Percentiles rank a stretch among this genome's conserved stretches.
Conservation (phyloP, 345 rosid genomes). For the Turnera subulata region DNA sequence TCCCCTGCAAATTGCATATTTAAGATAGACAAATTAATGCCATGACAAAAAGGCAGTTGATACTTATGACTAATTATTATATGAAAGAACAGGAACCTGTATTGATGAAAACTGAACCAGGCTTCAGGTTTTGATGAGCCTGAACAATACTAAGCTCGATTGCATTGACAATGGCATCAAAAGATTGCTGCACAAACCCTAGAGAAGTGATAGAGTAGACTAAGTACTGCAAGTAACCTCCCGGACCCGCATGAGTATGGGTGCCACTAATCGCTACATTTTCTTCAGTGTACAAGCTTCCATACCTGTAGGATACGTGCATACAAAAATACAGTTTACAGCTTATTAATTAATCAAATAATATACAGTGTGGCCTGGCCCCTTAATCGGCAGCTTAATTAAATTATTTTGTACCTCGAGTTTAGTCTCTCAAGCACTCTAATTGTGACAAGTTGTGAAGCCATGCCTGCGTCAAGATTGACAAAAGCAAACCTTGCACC, state of each 20-base stretch:
- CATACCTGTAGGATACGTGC: slow-evolving; percentile 31
- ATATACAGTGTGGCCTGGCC: too few species aligned
- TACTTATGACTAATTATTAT: background rate
- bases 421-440: slow-evolving; percentile 42
- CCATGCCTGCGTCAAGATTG: slow-evolving; percentile 61
- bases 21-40: background rate
- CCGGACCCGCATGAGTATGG: slow-evolving; percentile 60
- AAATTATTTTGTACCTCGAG: slow-evolving; percentile 22
- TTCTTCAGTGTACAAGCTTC: slow-evolving; percentile 48
- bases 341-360: background rate
- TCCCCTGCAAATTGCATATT: slow-evolving; percentile 25
- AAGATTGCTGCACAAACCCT: slow-evolving; percentile 54
- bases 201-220: slow-evolving; percentile 45
- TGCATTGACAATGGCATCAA: slow-evolving; percentile 46
- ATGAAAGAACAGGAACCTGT: slow-evolving; percentile 18
- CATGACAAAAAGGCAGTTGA: background rate
- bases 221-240: slow-evolving; percentile 55
- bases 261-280: slow-evolving; percentile 55
- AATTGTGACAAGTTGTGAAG: slow-evolving; percentile 53
- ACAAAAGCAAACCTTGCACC: slow-evolving; percentile 56
- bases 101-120: slow-evolving; percentile 42
- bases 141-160: slow-evolving; percentile 43
- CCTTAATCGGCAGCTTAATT: too few species aligned
- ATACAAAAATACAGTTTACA: background rate
- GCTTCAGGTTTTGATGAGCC: slow-evolving; percentile 49